Conservation (phyloP, 1,284 basidiomycete genomes). For the Trichosporon faecale region DNA sequence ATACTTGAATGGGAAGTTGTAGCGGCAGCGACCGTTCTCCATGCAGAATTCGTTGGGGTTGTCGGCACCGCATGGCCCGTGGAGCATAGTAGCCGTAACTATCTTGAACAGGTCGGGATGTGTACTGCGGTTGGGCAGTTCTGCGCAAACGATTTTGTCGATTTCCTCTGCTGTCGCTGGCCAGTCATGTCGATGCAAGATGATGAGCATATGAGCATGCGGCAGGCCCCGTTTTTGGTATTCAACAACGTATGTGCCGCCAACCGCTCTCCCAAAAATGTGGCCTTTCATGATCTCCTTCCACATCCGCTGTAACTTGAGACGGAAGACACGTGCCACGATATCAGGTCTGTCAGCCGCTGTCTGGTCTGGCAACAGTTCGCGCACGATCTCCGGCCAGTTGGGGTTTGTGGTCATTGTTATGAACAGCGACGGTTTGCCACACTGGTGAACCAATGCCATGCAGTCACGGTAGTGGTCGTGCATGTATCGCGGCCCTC, state of each 20-base stretch:
- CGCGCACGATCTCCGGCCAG: conserved; percentile 50
- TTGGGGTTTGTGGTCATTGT: conserved; percentile 53
- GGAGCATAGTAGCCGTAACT: background rate
- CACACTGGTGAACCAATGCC: background rate
- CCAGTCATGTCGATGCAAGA: background rate
- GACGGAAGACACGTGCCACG: background rate
- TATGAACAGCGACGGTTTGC: conserved; percentile 35
- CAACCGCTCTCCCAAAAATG: conserved; percentile 28
- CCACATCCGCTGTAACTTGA: background rate
- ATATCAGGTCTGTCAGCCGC: conserved; percentile 22
- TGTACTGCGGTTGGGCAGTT: background rate
- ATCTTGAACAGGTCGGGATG: background rate
- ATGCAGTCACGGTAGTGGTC: background rate
- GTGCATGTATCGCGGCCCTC: background rate
- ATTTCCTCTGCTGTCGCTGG: background rate
- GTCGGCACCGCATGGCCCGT: background rate
- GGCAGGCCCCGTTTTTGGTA: conserved; percentile 54
- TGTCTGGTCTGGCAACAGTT: conserved; percentile 44
- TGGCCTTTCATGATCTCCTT: conserved; percentile 25
- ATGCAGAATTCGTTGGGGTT: no score
- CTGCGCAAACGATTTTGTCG: background rate
- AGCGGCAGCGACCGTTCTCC: background rate
- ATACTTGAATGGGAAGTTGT: background rate
- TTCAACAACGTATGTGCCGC: conserved; percentile 42
- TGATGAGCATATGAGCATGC: conserved; percentile 52